Evolutionary conservation across 257 asterid species (phyloP), one percentile per base, ranked within the genome.

Genomic region (Solanum dulcamara): DNA sequence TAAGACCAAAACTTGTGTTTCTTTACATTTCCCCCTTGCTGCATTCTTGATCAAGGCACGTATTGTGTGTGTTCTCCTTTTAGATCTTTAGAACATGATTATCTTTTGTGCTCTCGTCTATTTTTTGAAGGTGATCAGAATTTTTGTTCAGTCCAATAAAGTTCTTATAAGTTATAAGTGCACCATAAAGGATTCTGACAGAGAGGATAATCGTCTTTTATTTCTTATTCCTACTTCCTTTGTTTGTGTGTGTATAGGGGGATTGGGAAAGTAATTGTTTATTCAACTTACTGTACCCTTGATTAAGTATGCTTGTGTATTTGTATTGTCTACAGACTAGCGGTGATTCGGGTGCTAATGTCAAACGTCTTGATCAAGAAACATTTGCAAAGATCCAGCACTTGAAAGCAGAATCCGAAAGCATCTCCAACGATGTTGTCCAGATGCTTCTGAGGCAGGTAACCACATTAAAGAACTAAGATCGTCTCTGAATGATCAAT

Each of bases 371-470:
- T 67, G 99, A 94, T 72, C 85, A 55, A 83, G 99, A 96, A 89
- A 96, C 98, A 0, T 91, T 85, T 1, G 93, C 64, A 32, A 96
- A 96, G 90, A 95, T 96, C 85, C 51, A 85, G 32, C 92, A 96
- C 86, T 90, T 96, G 67, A 96, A 93, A 90, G 79, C 87, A 7
- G 93, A 95, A 88, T 90, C 99, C 50, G 85, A 92, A 81, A 91
- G 95, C 85, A 91, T 96, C 86, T 93, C 98, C 67, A 87, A 90
- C 0, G 98, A 94, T 18, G 91, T 96, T 51, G 96, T 92, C 86
- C 91, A 94, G 67, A 92, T 96, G 98, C 99, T 95, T 88, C 92
- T 94, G 92, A 92, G 92, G 91, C 96, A 95, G 9, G 96, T 94
- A 62, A 96, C 99, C 20, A 85, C 94, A 5, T 94, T 95, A 33